A percentile compares a stretch with the other conserved stretches of the same genome.
phyloP scores from a whole-genome alignment of 2,329 filamentous ascomycete genomes.

The Cladosporium sp. region DNA sequence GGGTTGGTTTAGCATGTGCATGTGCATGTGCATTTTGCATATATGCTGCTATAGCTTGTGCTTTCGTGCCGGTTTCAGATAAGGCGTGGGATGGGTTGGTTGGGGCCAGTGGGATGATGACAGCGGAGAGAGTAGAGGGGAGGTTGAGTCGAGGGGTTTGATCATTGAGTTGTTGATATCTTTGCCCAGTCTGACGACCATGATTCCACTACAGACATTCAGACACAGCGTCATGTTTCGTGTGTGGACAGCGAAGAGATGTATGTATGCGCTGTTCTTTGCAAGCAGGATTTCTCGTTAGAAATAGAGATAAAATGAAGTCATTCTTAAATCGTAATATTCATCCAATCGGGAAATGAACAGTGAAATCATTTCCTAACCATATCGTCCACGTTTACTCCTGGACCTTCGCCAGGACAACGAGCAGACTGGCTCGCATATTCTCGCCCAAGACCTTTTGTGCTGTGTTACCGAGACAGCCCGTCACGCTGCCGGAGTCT shows the following conservation, averaged over 20 bases:
- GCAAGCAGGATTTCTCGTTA: neutral
- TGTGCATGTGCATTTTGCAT: conserved; percentile 11
- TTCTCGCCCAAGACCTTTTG: conserved; percentile 56
- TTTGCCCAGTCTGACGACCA: no score
- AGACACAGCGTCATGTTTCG: no score
- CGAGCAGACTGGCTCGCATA: conserved; percentile 63
- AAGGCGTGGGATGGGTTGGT: conserved; percentile 13
- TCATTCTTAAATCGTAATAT: neutral
- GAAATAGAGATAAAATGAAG: no score
- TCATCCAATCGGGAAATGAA: neutral
- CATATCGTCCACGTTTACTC: conserved; percentile 5
- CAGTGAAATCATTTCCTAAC: no score
- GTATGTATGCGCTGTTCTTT: no score
- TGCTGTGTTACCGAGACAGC: conserved; percentile 57
- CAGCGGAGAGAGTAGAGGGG: no score
- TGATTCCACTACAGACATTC: no score
- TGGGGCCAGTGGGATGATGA: conserved; percentile 12
- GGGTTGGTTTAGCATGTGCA: no score
- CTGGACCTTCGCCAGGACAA: conserved; percentile 58
- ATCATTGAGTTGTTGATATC: no score
- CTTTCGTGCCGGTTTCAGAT: conserved; percentile 11
- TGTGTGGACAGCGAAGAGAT: no score
- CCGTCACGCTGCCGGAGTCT: conserved; percentile 39
- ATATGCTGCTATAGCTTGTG: conserved; percentile 10
- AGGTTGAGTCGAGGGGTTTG: no score